These are phyloP conservation scores for Diplogelasinospora grovesii DNA, from an alignment of 495 filamentous ascomycete species.

Conservation along the genomic window DNA sequence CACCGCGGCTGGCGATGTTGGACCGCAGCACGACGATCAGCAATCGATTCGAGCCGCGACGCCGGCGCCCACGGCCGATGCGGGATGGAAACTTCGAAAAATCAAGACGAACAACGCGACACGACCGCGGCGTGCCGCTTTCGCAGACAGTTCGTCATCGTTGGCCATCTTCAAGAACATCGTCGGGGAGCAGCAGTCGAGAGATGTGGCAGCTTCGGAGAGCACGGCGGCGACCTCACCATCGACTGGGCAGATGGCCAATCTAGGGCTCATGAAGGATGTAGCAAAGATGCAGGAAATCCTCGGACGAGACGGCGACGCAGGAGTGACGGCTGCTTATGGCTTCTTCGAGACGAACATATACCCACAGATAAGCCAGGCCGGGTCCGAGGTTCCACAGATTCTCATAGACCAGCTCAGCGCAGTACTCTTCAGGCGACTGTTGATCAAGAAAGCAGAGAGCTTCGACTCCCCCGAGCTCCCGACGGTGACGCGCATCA, in stretches of 20 bases:
- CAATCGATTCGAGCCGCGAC: neutral
- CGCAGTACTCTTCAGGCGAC: conserved; percentile 17
- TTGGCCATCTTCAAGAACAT: conserved; percentile 16
- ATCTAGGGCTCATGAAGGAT: conserved; percentile 19
- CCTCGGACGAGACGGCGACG: conserved; percentile 18
- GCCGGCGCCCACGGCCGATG: neutral
- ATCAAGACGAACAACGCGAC: no score
- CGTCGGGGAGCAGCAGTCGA: conserved; percentile 13
- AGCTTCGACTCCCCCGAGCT: conserved; percentile 26
- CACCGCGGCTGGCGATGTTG: no score
- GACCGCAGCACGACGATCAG: conserved; percentile 4
- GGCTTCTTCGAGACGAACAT: conserved; percentile 33
- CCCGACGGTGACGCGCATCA: conserved; percentile 35
- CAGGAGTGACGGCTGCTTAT: conserved; percentile 29
- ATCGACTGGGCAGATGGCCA: conserved; percentile 1
- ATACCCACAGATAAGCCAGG: conserved; percentile 20
- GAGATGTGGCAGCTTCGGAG: no score
- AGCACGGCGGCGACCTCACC: neutral
- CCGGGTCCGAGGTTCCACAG: conserved; percentile 12
- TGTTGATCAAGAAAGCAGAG: conserved; percentile 26
- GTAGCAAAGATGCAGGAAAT: conserved; percentile 31
- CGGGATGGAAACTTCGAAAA: no score
- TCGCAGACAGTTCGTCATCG: conserved; percentile 3
- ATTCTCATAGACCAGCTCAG: conserved; percentile 15
- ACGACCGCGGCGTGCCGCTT: neutral